Conservation (phyloP, 805 yeast species). For the Lipomyces yamadae region DNA sequence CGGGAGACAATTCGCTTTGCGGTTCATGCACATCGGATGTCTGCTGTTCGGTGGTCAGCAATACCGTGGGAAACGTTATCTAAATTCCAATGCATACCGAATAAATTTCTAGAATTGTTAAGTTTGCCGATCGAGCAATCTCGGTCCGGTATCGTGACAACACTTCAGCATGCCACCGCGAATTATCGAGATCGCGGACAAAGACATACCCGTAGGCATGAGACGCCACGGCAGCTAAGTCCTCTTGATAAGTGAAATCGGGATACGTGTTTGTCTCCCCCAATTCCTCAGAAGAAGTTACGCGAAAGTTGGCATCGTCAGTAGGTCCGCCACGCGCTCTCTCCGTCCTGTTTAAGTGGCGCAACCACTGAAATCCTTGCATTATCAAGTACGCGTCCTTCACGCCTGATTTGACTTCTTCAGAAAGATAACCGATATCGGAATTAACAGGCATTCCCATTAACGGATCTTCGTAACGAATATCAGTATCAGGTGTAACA, state of each 20-base stretch:
- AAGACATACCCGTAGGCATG: neutral
- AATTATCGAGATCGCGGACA: neutral
- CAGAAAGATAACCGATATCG: conserved; percentile 21
- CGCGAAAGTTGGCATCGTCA: neutral
- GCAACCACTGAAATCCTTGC: conserved; percentile 21
- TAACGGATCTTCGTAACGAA: conserved; percentile 16
- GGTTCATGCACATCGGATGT: neutral
- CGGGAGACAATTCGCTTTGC: neutral
- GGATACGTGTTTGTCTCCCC: neutral
- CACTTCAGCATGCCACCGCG: neutral
- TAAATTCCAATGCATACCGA: neutral
- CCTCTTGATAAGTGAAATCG: neutral
- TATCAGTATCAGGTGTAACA: conserved; percentile 8
- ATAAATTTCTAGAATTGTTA: conserved; percentile 11
- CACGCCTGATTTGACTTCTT: neutral
- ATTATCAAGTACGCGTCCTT: conserved; percentile 7
- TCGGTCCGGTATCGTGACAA: conserved; percentile 6
- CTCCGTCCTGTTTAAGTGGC: neutral
- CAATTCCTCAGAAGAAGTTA: neutral
- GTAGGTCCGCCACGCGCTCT: too few relatives aligned
- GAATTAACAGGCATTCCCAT: conserved; percentile 15
- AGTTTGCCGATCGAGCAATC: conserved; percentile 11
- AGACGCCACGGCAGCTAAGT: neutral
- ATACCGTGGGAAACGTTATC: neutral
- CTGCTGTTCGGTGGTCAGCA: neutral